Conservation (phyloP, 345 rosid species). For the Syzygium jambos region DNA sequence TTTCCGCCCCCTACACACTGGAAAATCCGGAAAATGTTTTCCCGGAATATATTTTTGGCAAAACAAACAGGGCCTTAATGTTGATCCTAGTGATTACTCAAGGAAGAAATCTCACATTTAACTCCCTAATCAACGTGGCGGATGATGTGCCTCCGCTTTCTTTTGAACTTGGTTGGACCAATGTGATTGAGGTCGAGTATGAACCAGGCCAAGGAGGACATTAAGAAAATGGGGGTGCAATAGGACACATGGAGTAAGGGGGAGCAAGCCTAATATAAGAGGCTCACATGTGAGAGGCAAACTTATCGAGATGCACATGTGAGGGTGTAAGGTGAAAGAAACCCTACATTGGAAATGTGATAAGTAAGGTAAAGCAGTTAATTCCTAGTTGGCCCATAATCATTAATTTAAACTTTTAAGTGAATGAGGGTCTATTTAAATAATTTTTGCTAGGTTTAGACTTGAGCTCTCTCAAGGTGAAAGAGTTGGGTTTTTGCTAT, state of each 20-base stretch:
- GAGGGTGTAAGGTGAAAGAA: background rate
- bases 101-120: background rate
- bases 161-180: background rate
- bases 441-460: background rate
- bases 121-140: background rate
- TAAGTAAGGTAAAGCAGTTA: background rate
- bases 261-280: background rate
- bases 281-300: background rate
- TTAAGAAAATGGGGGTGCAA: background rate
- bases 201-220: background rate
- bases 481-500: background rate
- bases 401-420: background rate
- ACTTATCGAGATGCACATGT: background rate
- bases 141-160: background rate
- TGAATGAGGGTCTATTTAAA: background rate
- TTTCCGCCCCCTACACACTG: too few relatives aligned
- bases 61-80: background rate
- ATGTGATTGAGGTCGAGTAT: background rate
- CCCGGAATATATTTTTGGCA: too few relatives aligned
- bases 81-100: background rate
- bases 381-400: background rate
- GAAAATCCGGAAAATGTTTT: too few relatives aligned
- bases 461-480: background rate
- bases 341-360: background rate
- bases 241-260: background rate